phyloP scores from a whole-genome alignment of 1,139 yeast genomes.

The Candida glucosophila region DNA sequence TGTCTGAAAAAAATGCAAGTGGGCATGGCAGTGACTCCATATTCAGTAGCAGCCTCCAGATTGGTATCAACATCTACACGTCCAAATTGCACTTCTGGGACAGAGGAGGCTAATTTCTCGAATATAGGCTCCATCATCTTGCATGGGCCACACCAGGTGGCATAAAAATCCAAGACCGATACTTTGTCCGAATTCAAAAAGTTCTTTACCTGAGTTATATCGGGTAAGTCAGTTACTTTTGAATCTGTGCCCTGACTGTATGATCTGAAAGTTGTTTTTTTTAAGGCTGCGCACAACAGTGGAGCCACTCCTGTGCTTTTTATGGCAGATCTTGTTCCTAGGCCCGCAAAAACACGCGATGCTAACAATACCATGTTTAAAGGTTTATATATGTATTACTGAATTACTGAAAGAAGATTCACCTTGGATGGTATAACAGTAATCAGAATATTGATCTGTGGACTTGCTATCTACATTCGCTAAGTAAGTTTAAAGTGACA shows the following conservation, averaged over 20 bases:
- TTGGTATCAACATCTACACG: slow-evolving; percentile 29
- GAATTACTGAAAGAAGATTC: too few species aligned
- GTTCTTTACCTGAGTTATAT: slow-evolving; percentile 10
- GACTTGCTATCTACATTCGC: too few species aligned
- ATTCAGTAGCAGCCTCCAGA: slow-evolving; percentile 21
- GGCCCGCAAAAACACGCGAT: too few species aligned
- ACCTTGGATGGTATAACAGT: too few species aligned
- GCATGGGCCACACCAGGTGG: slow-evolving; percentile 43
- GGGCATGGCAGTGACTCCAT: slow-evolving; percentile 28
- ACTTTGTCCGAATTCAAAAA: slow-evolving; percentile 18
- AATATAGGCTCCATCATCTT: slow-evolving; percentile 36
- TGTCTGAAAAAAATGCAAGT: slow-evolving; percentile 23
- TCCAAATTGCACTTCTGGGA: slow-evolving; percentile 30
- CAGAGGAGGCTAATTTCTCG: slow-evolving; percentile 24
- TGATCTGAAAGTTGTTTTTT: too few species aligned
- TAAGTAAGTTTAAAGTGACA: too few species aligned
- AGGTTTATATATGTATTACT: too few species aligned
- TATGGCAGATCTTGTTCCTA: too few species aligned
- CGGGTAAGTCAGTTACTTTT: slow-evolving; percentile 14
- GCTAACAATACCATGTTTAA: too few species aligned
- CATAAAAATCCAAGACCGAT: slow-evolving; percentile 33
- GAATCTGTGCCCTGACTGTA: slow-evolving; percentile 4
- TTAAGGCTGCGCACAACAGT: too few species aligned
- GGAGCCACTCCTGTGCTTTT: too few species aligned
- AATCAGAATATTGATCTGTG: too few species aligned